Evolutionary conservation across 176 grass and related monocot species (phyloP).

Genomic region (Avena atlantica): DNA sequence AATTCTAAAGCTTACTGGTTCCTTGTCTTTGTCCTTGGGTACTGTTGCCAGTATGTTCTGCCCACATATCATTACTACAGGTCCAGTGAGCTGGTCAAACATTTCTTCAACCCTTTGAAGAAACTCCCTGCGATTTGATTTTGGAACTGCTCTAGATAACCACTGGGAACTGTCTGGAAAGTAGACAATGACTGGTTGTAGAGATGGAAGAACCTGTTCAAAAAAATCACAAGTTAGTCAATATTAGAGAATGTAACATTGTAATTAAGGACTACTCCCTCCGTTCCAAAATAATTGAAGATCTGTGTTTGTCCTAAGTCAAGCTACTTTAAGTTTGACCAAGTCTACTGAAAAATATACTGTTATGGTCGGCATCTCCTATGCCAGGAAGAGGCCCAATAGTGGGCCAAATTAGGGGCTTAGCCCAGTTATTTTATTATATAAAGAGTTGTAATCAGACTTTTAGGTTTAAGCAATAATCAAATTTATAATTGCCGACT

Average conservation of each 20-base stretch:
- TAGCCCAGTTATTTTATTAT: too few relatives aligned
- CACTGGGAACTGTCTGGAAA: conserved; percentile 91
- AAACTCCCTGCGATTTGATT: conserved; percentile 82
- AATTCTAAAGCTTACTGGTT: conserved; percentile 64
- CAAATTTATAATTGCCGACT: too few relatives aligned
- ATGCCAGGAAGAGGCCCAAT: too few relatives aligned
- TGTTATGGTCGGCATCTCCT: too few relatives aligned
- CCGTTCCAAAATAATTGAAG: too few relatives aligned
- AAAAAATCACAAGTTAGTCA: conserved; percentile 4
- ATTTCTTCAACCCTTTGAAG: conserved; percentile 73
- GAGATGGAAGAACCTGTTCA: conserved; percentile 66
- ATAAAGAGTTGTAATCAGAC: too few relatives aligned
- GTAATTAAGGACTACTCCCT: conserved; percentile 1
- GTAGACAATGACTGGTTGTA: conserved; percentile 88
- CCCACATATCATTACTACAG: conserved; percentile 87
- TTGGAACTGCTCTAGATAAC: conserved; percentile 79
- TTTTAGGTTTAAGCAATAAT: too few relatives aligned
- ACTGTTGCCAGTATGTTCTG: conserved; percentile 65
- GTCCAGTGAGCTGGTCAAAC: conserved; percentile 75
- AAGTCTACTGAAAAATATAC: too few relatives aligned
- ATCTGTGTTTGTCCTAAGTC: too few relatives aligned
- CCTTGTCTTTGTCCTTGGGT: conserved; percentile 75
- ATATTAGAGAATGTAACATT: conserved; percentile 11
- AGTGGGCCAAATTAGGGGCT: too few relatives aligned
- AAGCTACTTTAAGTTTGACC: too few relatives aligned